Base-by-base conservation (phyloP, 345 rosid species). In the Psidium friedrichsthalianum region DNA sequence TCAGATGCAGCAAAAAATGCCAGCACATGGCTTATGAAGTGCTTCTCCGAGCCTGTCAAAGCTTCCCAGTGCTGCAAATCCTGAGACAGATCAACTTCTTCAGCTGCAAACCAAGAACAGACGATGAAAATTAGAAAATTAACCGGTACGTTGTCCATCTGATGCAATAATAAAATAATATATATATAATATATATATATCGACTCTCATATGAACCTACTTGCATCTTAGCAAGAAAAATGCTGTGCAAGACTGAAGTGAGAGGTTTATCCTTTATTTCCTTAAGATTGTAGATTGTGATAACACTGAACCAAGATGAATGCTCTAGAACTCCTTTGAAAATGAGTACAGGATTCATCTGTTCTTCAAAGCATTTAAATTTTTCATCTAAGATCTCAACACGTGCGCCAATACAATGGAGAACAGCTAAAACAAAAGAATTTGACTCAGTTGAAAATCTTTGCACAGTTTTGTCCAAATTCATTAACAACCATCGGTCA, bases 1-100 rank as follows among this genome's bases (percentile, higher is more conserved):
- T 96, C 99, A 25, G 98, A 96, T 56, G 99, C 94, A 42, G 98
- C 98, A 64, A 96, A 95, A 87, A 96, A 96, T 2, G 98, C 99
- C 6, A 96, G 91, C 22, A 95, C 92, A 47, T 96, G 99, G 87
- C 94, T 91, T 49, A 94, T 89, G 84, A 96, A 96, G 88, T 96
- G 95, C 86, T 92, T 95, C 89, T 94, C 99, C 1, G 95, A 91
- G 52, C 87, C 89, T 24, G 95, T 87, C 52, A 94, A 84, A 11
- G 86, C 83, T 83, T 90, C 94, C 99, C 99, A 96, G 3, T 96
- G 98, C 88, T 88, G 95, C 86, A 92, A 83, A 91, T 96, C 99
- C 80, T 87, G 93, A 42, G 98, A 94, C 32, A 96, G 97, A 91
- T 96, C 98, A 85, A 94, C 98, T 89, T 96, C 98, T 90, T 95